phyloP scores from a whole-genome alignment of 2,329 filamentous ascomycete species.

The Endocalyx cinctus region DNA sequence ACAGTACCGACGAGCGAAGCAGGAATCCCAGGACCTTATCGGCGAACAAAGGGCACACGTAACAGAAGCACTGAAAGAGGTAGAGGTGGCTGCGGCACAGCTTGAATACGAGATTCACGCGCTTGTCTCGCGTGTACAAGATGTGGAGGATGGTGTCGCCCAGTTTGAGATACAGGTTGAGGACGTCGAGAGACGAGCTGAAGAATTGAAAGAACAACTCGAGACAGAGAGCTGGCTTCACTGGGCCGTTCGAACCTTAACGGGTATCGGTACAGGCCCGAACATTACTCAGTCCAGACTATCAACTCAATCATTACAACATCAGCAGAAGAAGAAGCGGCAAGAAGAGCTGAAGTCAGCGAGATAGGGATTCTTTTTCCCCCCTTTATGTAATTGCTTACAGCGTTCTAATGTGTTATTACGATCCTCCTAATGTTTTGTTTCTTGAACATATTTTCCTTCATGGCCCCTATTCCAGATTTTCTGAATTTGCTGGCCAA shows the following conservation, averaged over 20 bases:
- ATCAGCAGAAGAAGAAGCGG: too few species aligned
- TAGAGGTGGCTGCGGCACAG: slow-evolving; percentile 77
- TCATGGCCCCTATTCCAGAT: too few species aligned
- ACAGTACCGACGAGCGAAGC: slow-evolving; percentile 62
- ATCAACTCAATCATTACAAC: too few species aligned
- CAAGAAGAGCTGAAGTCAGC: too few species aligned
- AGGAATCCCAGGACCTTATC: slow-evolving; percentile 64
- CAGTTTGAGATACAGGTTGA: slow-evolving; percentile 77
- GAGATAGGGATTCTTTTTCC: too few species aligned
- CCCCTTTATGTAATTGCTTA: too few species aligned
- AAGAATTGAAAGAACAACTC: slow-evolving; percentile 57
- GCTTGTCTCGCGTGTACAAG: slow-evolving; percentile 73
- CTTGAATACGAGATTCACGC: slow-evolving; percentile 88
- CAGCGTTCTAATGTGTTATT: too few species aligned
- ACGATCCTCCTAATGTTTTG: too few species aligned
- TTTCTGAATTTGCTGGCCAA: too few species aligned
- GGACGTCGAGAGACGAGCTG: slow-evolving; percentile 62
- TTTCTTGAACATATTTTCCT: too few species aligned
- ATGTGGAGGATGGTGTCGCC: slow-evolving; percentile 76
- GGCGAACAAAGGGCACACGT: slow-evolving; percentile 64
- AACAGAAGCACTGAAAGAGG: slow-evolving; percentile 67
- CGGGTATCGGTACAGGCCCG: slow-evolving; percentile 56
- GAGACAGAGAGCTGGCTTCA: slow-evolving; percentile 61
- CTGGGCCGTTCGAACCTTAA: slow-evolving; percentile 59
- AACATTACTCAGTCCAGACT: too few species aligned